Percentiles rank a stretch among this genome's conserved stretches.
phyloP scores from a whole-genome alignment of 2,329 filamentous ascomycete genomes.

The Diaporthe sp. region DNA sequence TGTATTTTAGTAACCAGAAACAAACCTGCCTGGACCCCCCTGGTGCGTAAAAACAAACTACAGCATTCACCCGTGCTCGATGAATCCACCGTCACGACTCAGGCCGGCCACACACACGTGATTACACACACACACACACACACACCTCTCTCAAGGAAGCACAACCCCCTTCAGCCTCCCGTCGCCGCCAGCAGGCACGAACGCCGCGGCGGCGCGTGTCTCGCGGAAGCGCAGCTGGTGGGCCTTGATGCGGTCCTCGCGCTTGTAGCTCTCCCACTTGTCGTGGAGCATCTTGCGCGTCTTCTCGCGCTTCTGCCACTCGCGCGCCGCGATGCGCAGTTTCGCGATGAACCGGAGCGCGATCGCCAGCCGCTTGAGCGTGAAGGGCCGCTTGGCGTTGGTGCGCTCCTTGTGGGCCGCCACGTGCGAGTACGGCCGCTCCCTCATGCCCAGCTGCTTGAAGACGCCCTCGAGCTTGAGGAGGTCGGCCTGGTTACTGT shows the following conservation, averaged over 20 bases:
- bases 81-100: background rate
- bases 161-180: conserved; percentile 20
- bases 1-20: background rate
- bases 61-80: background rate
- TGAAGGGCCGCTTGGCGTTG: conserved; percentile 45
- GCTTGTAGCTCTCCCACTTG: conserved; percentile 58
- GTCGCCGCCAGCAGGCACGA: background rate
- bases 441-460: conserved; percentile 59
- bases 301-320: conserved; percentile 63
- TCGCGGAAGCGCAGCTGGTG: conserved; percentile 30
- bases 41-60: background rate
- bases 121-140: background rate
- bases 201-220: conserved; percentile 6
- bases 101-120: background rate
- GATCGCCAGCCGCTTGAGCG: conserved; percentile 56
- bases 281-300: conserved; percentile 59
- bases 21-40: background rate
- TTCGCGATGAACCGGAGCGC: conserved; percentile 65
- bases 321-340: conserved; percentile 57
- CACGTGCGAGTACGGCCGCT: conserved; percentile 37
- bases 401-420: conserved; percentile 15
- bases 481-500: conserved; percentile 91
- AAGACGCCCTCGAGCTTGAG: conserved; percentile 87
- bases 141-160: conserved; percentile 4
- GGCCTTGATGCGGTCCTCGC: conserved; percentile 54